These are phyloP conservation scores for Apostasia shenzhenica DNA, from an alignment of 106 monocot genomes.

Conservation along the genomic window DNA sequence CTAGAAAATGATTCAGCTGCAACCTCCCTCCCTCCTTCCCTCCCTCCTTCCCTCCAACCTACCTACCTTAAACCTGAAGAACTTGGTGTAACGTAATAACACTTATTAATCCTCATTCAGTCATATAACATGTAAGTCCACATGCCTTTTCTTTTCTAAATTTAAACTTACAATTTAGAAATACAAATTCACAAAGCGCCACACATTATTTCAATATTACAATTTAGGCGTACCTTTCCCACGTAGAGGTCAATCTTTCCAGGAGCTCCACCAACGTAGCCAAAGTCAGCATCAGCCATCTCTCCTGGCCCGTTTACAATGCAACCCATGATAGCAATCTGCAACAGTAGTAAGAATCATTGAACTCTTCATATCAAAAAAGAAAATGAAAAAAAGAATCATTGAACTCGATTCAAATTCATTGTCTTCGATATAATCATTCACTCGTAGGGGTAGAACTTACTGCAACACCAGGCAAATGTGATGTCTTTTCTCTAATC, in stretches of 20 bases:
- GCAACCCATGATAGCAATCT: constrained; percentile 99
- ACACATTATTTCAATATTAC: too few species aligned
- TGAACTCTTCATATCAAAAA: neutral
- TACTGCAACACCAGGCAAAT: constrained; percentile 97
- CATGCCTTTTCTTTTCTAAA: too few species aligned
- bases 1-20: too few species aligned
- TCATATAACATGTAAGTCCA: too few species aligned
- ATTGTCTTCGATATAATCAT: neutral
- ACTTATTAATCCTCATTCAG: too few species aligned
- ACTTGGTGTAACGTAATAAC: too few species aligned
- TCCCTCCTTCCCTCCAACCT: too few species aligned
- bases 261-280: constrained; percentile 95
- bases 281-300: constrained; percentile 99
- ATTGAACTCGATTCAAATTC: neutral
- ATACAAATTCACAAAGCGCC: too few species aligned
- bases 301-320: constrained; percentile 99
- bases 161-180: too few species aligned
- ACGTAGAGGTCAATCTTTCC: constrained; percentile 99
- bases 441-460: neutral
- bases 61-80: too few species aligned
- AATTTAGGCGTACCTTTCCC: constrained; percentile 58
- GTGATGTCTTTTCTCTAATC: constrained; percentile 94
- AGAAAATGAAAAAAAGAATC: neutral
- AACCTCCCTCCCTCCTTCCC: too few species aligned
- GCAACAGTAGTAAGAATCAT: constrained; percentile 7